These are phyloP conservation scores for Passiflora organensis DNA, from an alignment of 345 rosid species.

Conservation along the genomic window DNA sequence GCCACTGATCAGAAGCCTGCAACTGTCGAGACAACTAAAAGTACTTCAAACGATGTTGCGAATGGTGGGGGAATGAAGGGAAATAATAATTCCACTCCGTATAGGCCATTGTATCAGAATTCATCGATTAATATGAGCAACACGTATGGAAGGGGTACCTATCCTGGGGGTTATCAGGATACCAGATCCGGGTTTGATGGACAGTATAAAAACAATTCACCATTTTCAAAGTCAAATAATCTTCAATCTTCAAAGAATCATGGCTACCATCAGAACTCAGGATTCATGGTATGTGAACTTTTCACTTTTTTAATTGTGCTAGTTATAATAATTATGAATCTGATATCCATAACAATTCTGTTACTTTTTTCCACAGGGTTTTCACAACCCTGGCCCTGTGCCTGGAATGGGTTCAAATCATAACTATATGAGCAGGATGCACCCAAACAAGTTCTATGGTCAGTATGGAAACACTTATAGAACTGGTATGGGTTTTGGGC, in stretches of 20 bases:
- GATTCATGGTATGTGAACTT: conserved; percentile 40
- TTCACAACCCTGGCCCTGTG: conserved; percentile 50
- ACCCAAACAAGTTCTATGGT: conserved; percentile 59
- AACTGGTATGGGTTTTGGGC: conserved; percentile 63
- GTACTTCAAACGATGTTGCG: conserved; percentile 36
- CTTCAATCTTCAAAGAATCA: conserved; percentile 56
- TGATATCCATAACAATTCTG: neutral
- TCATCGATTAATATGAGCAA: conserved; percentile 44
- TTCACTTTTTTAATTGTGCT: neutral
- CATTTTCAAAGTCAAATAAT: conserved; percentile 45
- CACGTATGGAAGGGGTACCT: conserved; percentile 50
- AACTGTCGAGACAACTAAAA: conserved; percentile 50
- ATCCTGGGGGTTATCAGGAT: conserved; percentile 64
- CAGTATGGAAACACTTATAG: conserved; percentile 59
- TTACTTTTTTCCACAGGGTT: conserved; percentile 33
- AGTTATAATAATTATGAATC: neutral
- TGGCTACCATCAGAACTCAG: conserved; percentile 52
- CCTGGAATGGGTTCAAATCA: conserved; percentile 53
- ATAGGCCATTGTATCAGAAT: conserved; percentile 46
- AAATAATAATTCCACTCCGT: conserved; percentile 45
- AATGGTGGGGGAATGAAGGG: conserved; percentile 47
- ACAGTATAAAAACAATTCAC: conserved; percentile 43
- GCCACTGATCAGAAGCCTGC: conserved; percentile 57
- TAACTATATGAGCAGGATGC: conserved; percentile 58
- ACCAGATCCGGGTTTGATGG: conserved; percentile 54